Evolutionary conservation across 306 rosid genomes (phyloP).

Genomic region (Albizia julibrissin): DNA sequence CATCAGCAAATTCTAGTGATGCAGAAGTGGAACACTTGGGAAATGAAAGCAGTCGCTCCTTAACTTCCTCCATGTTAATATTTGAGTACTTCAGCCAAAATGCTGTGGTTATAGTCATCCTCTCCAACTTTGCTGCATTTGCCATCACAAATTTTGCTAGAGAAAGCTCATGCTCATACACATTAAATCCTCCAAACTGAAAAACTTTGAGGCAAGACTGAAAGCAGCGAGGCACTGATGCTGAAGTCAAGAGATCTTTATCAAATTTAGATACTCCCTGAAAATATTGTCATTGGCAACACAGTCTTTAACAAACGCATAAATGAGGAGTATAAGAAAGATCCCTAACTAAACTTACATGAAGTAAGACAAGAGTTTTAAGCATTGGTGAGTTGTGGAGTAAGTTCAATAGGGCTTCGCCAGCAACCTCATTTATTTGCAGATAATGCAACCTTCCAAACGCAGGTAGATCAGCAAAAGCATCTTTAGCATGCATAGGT

Average conservation of each 20-base stretch:
- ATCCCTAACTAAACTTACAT: conserved; percentile 36
- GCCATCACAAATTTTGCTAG: conserved; percentile 31
- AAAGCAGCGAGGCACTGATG: conserved; percentile 41
- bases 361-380: conserved; percentile 36
- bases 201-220: conserved; percentile 31
- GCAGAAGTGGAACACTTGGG: conserved; percentile 35
- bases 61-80: conserved; percentile 36
- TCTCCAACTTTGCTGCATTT: conserved; percentile 38
- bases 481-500: conserved; percentile 7
- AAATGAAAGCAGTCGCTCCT: conserved; percentile 35
- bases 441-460: conserved; percentile 39
- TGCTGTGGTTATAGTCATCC: conserved; percentile 25
- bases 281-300: conserved; percentile 2
- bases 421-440: conserved; percentile 40
- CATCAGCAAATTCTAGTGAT: conserved; percentile 22
- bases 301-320: background rate
- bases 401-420: conserved; percentile 39
- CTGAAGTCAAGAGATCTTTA: conserved; percentile 25
- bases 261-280: conserved; percentile 42
- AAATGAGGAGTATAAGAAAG: conserved; percentile 1
- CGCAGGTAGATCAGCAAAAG: conserved; percentile 31
- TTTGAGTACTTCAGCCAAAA: conserved; percentile 36
- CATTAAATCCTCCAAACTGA: conserved; percentile 31
- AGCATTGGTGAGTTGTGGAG: conserved; percentile 47
- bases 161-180: conserved; percentile 34